Evolutionary conservation across 345 rosid species (phyloP).

Genomic region (Aethionema arabicum): DNA sequence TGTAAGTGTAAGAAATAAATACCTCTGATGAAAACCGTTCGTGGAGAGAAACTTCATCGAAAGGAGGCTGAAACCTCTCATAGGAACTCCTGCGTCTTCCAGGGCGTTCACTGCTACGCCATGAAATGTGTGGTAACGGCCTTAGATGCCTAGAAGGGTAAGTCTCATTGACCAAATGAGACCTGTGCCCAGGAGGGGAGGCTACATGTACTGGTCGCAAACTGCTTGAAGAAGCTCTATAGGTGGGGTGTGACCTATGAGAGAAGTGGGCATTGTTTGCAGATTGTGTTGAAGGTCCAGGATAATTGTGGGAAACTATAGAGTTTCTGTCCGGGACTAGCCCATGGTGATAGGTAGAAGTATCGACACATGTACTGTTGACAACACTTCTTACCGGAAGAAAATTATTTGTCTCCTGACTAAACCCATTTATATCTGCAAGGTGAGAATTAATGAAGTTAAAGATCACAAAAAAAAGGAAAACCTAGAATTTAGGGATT

Average conservation of each 20-base stretch:
- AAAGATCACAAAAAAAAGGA: constrained; percentile 2
- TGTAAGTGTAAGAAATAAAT: constrained; percentile 1
- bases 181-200: constrained; percentile 52
- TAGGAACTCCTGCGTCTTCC: constrained; percentile 65
- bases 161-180: constrained; percentile 55
- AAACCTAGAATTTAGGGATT: constrained; percentile 22
- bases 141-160: constrained; percentile 63
- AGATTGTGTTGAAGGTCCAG: constrained; percentile 49
- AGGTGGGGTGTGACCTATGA: constrained; percentile 61
- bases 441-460: constrained; percentile 20
- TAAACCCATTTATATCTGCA: constrained; percentile 59
- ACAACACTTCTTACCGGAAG: constrained; percentile 42
- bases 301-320: constrained; percentile 46
- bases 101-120: constrained; percentile 61
- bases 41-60: constrained; percentile 52
- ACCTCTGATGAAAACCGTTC: constrained; percentile 70
- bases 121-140: constrained; percentile 47
- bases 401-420: constrained; percentile 49
- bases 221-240: constrained; percentile 62
- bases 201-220: constrained; percentile 50
- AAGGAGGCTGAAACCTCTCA: constrained; percentile 57
- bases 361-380: constrained; percentile 47
- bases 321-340: constrained; percentile 49
- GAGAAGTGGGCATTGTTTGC: constrained; percentile 50
- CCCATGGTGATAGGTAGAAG: constrained; percentile 52